Percentiles rank a stretch among this genome's conserved stretches.
These are phyloP conservation scores for Penicillium decumbens DNA, from an alignment of 2,329 filamentous ascomycete species.

Conservation along the genomic window DNA sequence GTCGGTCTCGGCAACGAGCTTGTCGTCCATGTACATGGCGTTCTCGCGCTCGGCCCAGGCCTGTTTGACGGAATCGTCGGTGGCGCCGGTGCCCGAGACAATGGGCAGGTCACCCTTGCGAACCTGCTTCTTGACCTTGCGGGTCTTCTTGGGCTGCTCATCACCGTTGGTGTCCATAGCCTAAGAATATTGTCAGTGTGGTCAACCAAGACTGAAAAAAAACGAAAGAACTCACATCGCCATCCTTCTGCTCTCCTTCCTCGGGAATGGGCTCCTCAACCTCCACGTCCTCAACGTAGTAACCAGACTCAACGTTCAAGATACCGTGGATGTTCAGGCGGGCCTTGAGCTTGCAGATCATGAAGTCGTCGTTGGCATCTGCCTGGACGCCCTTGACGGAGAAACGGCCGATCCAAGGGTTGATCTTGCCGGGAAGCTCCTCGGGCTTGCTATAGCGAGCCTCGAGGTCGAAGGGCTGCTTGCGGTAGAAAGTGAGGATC, in stretches of 20 bases:
- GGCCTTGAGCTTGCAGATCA: conserved; percentile 99
- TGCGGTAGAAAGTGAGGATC: conserved; percentile 98
- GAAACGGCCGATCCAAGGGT: conserved; percentile 95
- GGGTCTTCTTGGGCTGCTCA: conserved; percentile 72
- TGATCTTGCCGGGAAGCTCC: conserved; percentile 77
- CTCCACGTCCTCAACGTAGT: conserved; percentile 97
- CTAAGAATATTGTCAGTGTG: conserved; percentile 43
- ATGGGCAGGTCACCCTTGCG: conserved; percentile 94
- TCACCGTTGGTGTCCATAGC: conserved; percentile 80
- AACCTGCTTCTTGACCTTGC: conserved; percentile 99
- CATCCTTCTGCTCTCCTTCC: conserved; percentile 62
- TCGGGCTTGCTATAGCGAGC: conserved; percentile 88
- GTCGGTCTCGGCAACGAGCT: conserved; percentile 95
- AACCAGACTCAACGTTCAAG: conserved; percentile 91
- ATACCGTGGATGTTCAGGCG: conserved; percentile 94
- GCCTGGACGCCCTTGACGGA: conserved; percentile 97
- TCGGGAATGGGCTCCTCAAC: conserved; percentile 87
- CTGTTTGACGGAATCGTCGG: conserved; percentile 66
- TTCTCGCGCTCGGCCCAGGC: conserved; percentile 74
- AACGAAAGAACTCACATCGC: conserved; percentile 41
- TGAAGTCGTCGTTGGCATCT: conserved; percentile 90
- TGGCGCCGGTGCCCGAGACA: conserved; percentile 71
- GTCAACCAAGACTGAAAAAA: neutral
- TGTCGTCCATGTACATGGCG: conserved; percentile 94
- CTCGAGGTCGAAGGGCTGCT: conserved; percentile 94